Percentiles rank a stretch among this genome's conserved stretches.
These are phyloP conservation scores for Mycothermus thermophilus DNA, from an alignment of 495 filamentous ascomycete genomes.

Conservation along the genomic window DNA sequence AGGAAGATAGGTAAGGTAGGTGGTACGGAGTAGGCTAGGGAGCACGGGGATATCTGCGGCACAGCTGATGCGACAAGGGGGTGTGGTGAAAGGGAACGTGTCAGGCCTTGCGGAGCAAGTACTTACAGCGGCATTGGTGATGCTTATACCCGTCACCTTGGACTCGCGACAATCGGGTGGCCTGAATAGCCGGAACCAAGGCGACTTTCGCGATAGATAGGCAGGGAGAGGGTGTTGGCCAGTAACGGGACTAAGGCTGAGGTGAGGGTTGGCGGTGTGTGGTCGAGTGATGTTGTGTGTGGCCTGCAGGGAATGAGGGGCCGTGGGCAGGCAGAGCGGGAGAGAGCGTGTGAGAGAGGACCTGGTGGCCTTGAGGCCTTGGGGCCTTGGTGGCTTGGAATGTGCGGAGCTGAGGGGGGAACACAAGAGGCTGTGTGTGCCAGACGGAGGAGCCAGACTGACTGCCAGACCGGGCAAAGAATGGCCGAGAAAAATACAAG, in stretches of 20 bases:
- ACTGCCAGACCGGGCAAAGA: no score
- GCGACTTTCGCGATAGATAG: not conserved
- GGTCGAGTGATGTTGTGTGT: constrained; percentile 1
- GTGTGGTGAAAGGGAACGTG: constrained; percentile 1
- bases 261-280: constrained; percentile 10
- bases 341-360: no score
- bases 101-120: not conserved
- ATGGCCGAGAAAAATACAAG: no score
- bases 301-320: constrained; percentile 8
- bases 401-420: not conserved
- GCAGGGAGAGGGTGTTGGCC: not conserved
- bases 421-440: not conserved
- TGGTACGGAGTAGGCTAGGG: no score
- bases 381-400: not conserved
- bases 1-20: no score
- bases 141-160: constrained; percentile 23
- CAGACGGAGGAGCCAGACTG: no score
- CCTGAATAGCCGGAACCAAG: constrained; percentile 27
- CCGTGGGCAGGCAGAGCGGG: no score
- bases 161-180: constrained; percentile 27
- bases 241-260: not conserved
- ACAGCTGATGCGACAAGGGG: constrained; percentile 5
- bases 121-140: constrained; percentile 38
- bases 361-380: no score
- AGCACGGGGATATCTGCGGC: no score